These are phyloP conservation scores for Odonthalia washingtoniensis DNA, from an alignment of 31 red algal species.

Conservation along the genomic window DNA sequence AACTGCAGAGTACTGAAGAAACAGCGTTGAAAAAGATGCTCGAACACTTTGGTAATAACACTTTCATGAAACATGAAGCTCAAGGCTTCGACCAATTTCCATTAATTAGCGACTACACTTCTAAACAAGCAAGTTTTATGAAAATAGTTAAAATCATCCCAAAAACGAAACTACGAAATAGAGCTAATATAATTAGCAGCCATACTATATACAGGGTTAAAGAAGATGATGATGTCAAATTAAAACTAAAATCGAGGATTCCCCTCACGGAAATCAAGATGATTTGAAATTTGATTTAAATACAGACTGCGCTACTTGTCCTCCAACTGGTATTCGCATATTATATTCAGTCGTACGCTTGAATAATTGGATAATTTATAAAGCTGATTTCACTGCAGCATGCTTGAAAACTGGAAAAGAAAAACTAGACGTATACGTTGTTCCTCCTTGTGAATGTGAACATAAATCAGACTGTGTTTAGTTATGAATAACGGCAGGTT, in stretches of 20 bases:
- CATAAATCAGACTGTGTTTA: not conserved
- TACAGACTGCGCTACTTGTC: conserved; percentile 32
- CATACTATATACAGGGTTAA: conserved; percentile 35
- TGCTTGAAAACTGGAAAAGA: not conserved
- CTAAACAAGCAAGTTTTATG: not conserved
- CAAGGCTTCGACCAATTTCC: not conserved
- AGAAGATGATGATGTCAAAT: not conserved
- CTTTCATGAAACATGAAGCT: no score
- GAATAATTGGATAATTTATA: not conserved
- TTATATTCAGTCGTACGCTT: not conserved
- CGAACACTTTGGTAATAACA: no score
- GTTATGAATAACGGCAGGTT: conserved; percentile 26
- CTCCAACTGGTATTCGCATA: conserved; percentile 27
- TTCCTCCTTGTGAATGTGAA: conserved; percentile 19
- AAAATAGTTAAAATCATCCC: not conserved
- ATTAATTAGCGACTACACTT: not conserved
- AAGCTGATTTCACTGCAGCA: conserved; percentile 23
- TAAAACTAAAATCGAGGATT: conserved; percentile 26
- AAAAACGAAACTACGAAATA: not conserved
- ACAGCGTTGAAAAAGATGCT: no score
- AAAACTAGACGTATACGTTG: not conserved
- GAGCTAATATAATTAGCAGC: conserved; percentile 9
- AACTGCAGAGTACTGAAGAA: not conserved
- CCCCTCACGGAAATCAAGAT: conserved; percentile 25
- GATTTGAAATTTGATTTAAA: not conserved